Base-by-base conservation (phyloP, 768 basidiomycete species). In the Serendipita sp. region DNA sequence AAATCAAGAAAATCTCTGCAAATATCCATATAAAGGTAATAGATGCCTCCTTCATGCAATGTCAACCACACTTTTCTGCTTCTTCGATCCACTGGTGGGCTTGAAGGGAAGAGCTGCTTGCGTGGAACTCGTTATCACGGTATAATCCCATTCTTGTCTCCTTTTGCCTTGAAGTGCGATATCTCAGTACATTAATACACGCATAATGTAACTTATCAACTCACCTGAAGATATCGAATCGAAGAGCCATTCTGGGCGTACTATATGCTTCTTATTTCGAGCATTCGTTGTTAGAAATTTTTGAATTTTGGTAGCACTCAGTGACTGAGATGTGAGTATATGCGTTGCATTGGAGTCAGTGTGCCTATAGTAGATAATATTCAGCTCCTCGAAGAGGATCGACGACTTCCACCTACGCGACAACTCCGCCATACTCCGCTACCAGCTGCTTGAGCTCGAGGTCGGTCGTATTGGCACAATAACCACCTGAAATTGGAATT, bases 151-250 rank as follows among this genome's bases (percentile, higher is more conserved):
- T 71, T 92, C 90, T 38, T 78, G 73, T 64, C 80, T 73, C 66
- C 81, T 75, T 69, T 78, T 84, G 24, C 84, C 85, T 58, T 16
- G 75, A 75, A 17, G 71, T 70, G 65, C 89, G 76, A 66, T 86
- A 86, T 65, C 89, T 87, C 11, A 75, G 73, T 4, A 88, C 77
- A 87, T 86, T 90, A 69, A 85, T 83, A 7, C 87, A 87, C 63
- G 41, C 56, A 4, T 42, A 24, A 30, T 50, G 28, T 33, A 22
- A 26, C 20, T 22, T 3, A 17, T 30, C 20, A 4, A n/a, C 43
- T 62, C 14, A 42, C 24, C 61, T 5, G 11, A 13, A 4, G 16
- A 14, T 44, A 44, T 28, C 2, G 38, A 28, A 28, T 43, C 34
- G 33, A 63, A 41, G 3, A 67, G 65, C 70, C 70, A 71, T 26